Evolutionary conservation across 192 early-diverging fungal genomes (phyloP), one percentile per base, ranked within the genome.

Genomic region (Mortierella alpina): DNA sequence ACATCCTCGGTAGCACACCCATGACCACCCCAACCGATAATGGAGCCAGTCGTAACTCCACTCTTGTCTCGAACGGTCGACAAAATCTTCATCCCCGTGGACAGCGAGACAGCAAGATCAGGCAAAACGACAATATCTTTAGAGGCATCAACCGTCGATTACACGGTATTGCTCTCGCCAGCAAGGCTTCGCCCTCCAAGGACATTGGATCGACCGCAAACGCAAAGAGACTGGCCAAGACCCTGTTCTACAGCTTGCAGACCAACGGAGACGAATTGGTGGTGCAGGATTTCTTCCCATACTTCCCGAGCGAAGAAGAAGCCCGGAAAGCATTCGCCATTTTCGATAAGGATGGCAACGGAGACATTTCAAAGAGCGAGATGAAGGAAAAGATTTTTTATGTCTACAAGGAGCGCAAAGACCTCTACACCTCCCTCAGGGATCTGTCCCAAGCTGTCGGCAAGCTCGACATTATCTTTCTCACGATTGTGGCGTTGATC

Each of bases 301-400:
- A 90, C 64, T 97, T 97, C 68, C 72, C 86, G 4, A 91, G 85
- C 47, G 82, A 91, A 23, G 85, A 90, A 47, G 91, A 93, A 9
- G 95, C 96, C 14, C 82, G 84, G 15, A 86, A 88, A 59, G 96
- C 96, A 17, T 97, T 97, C 75, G 68, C 73, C 47, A 73, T 96
- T 39, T 95, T 97, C 77, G 96, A 97, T 84, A 90, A 90, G 79
- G 95, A 97, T 81, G 87, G 88, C 20, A 96, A 95, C 78, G 95
- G 95, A 41, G 94, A 95, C 59, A 90, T 97, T 48, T 93, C 91
- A 71, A 89, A 91, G 65, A 84, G 84, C 41, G 96, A 97, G 81
- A 88, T 97, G 76, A 93, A 92, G 49, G 89, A 93, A 62, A 86
- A 86, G 56, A 91, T 95, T 50, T 81, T 96, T 48, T 84, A 86